Percentiles rank a stretch among this genome's conserved stretches.
These are phyloP conservation scores for Penicillium brasilianum DNA, from an alignment of 2,329 filamentous ascomycete species.

Conservation along the genomic window DNA sequence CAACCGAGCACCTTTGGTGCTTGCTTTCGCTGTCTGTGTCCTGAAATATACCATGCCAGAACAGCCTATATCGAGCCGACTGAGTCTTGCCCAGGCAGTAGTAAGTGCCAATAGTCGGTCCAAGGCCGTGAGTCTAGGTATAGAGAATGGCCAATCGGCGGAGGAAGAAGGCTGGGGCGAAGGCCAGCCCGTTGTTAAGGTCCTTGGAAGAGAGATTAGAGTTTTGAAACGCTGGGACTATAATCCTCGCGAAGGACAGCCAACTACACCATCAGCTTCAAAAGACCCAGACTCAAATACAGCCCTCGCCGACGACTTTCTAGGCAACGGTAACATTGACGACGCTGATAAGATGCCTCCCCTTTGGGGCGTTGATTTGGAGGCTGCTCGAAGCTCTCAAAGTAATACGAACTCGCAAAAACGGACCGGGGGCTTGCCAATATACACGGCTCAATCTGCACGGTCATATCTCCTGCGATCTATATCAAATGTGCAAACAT, in stretches of 20 bases:
- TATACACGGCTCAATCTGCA: conserved; percentile 75
- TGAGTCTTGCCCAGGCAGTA: conserved; percentile 82
- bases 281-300: neutral
- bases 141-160: conserved; percentile 67
- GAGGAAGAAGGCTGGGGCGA: conserved; percentile 75
- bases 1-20: conserved; percentile 79
- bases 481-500: conserved; percentile 31
- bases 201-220: conserved; percentile 74
- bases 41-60: conserved; percentile 82
- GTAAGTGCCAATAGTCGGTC: conserved; percentile 79
- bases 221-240: conserved; percentile 82
- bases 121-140: conserved; percentile 75
- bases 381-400: conserved; percentile 57
- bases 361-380: conserved; percentile 64
- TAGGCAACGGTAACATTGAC: conserved; percentile 15
- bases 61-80: conserved; percentile 80
- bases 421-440: conserved; percentile 62
- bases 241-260: conserved; percentile 57
- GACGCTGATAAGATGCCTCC: conserved; percentile 48
- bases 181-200: conserved; percentile 73
- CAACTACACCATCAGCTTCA: conserved; percentile 4
- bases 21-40: conserved; percentile 77
- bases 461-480: conserved; percentile 61
- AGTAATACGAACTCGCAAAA: conserved; percentile 26
- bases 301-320: conserved; percentile 16